Evolutionary conservation across 164 flowering plant species (phyloP), one percentile per base, ranked within the genome.

Genomic region (Taxillus chinensis): DNA sequence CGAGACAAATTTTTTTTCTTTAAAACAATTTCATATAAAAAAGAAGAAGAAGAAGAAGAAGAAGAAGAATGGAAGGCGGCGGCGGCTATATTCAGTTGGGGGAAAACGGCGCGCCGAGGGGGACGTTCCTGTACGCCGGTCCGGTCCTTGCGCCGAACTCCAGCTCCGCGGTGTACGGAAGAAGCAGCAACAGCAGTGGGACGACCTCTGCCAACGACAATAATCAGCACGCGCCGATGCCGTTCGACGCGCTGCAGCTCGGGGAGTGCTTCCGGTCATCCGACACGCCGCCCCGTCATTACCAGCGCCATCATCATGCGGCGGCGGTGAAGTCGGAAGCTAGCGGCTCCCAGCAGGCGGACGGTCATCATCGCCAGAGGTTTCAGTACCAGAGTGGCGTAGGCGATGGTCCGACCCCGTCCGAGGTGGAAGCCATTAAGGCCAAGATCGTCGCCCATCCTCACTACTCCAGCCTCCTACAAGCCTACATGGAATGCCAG

Each of bases 401-500:
- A 14, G 27, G 6, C 52, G 73, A 65, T 7, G 69, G 65, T 57
- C 53, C 67, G 17, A 65, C 55, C 59, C 53, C 68, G 16, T 61
- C 57, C 49, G 83, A 82, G 17, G 74, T 68, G 8, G 96, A 87
- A 39, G 86, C 85, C 8, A 86, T 92, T n/a, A 92, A 92, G 64
- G 92, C 95, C 37, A 92, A 85, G 83, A 92, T 92, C 73, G 63
- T 86, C 4, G 73, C 92, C 49, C 98, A 92, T 54, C 98, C 98
- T 79, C 95, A 86, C 61, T 92, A 86, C 61, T 80, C 87, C 9
- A 85, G 74, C 71, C 91, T 92, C 54, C 62, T 92, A 50, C 80
- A 89, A 73, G 96, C 98, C 64, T 89, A 86, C 78, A 80, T 92
- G 89, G 90, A 83, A 65, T 92, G 98, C 64, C 98, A 92, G 68